Base-by-base conservation (phyloP, 805 yeast genomes). In the Kluyveromyces aestuarii region DNA sequence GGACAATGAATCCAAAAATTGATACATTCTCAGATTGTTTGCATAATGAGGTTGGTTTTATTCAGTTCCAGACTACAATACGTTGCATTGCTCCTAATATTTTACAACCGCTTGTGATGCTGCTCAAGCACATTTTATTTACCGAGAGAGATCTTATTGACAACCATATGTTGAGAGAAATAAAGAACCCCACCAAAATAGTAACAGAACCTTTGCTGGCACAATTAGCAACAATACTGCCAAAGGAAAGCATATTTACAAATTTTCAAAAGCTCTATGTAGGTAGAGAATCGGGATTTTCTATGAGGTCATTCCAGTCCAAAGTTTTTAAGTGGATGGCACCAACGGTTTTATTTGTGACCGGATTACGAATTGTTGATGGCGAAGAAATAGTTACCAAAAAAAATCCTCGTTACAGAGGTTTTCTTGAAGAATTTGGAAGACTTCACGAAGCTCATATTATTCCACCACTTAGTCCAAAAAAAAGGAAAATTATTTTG, bases 301-400 rank as follows among this genome's bases (percentile, higher is more conserved):
- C 96, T 0, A 87, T 90, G 76, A 70, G 95, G 30, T 84, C 96
- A 0, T 75, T 91, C 50, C 96, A 90, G 65, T 76, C 83, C 48
- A 87, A 82, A 53, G 84, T 84, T 0, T 80, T 87, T 70, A 87
- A 89, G 57, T 91, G 97, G 96, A 81, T 79, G 55, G 93, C 96
- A 0, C 96, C 96, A 0, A 79, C 96, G 0, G 62, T 91, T 1
- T 55, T 90, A 8, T 51, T 90, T 0, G 70, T 91, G 0, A 75
- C 79, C 2, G 98, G 97, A 0, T 75, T 72, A 55, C 61, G 79
- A 43, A 61, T 82, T 10, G 37, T 47, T 5, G 55, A 63, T 52
- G 66, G 60, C 47, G 41, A 46, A 3, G 62, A 59, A 18, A 61
- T 57, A 47, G 49, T 48, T 9, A 46, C 2, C 27, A 50, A 40